Conservation (phyloP, 1,284 basidiomycete genomes). For the Ustilago nuda region DNA sequence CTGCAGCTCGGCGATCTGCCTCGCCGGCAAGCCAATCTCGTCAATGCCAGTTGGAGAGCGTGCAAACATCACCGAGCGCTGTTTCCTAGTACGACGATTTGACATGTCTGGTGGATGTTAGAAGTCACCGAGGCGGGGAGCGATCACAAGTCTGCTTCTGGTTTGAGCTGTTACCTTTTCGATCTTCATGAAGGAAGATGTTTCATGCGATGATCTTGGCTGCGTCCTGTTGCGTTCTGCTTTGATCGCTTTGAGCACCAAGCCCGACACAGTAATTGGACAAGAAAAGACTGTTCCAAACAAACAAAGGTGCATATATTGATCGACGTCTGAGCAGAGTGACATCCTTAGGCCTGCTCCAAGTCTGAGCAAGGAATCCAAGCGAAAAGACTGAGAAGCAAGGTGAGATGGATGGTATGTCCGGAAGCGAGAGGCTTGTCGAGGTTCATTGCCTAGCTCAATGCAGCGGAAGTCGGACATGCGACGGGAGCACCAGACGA, state of each 20-base stretch:
- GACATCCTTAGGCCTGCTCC: background rate
- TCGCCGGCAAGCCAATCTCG: background rate
- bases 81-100: background rate
- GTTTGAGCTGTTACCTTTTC: background rate
- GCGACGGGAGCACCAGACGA: background rate
- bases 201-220: constrained; percentile 11
- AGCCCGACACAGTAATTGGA: background rate
- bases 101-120: constrained; percentile 25
- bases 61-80: constrained; percentile 9
- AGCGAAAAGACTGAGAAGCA: background rate
- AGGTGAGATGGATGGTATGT: background rate
- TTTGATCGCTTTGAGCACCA: background rate
- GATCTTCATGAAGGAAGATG: background rate
- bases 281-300: background rate
- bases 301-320: background rate
- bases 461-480: background rate
- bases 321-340: background rate
- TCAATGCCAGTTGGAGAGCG: background rate
- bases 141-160: background rate
- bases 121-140: constrained; percentile 30
- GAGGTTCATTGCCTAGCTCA: background rate
- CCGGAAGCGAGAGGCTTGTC: background rate
- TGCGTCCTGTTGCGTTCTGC: background rate
- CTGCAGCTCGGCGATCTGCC: constrained; percentile 18
- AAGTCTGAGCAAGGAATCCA: background rate